Percentiles rank a stretch among this genome's conserved stretches.
These are phyloP conservation scores for Themeda triandra DNA, from an alignment of 176 grass and related monocot species.

Conservation along the genomic window DNA sequence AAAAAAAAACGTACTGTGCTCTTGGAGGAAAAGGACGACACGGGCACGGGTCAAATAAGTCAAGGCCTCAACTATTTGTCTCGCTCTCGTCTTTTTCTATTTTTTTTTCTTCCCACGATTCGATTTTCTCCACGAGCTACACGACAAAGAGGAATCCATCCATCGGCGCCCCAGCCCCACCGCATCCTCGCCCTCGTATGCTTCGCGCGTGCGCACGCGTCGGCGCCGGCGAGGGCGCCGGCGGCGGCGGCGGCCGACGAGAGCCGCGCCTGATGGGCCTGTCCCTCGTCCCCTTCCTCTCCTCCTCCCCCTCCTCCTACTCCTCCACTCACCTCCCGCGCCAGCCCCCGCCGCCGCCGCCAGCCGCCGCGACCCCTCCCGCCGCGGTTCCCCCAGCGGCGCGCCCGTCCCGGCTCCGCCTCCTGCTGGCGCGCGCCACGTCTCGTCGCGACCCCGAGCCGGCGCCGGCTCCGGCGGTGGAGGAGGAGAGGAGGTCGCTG, in stretches of 20 bases:
- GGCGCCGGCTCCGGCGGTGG: neutral
- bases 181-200: neutral
- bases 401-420: slow-evolving; percentile 28
- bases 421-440: slow-evolving; percentile 20
- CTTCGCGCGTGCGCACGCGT: slow-evolving; percentile 29
- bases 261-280: slow-evolving; percentile 14
- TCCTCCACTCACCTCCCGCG: neutral
- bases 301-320: neutral
- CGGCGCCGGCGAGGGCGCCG: neutral
- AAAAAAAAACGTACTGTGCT: too few species aligned
- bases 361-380: neutral
- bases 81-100: neutral
- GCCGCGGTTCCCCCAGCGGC: neutral
- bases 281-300: neutral
- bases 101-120: neutral
- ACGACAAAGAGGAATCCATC: neutral
- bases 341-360: neutral
- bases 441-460: slow-evolving; percentile 13
- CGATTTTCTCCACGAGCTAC: slow-evolving; percentile 14
- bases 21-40: too few species aligned
- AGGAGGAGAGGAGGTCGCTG: slow-evolving; percentile 39
- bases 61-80: neutral
- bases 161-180: neutral
- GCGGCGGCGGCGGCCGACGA: slow-evolving; percentile 4
- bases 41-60: too few species aligned